Base-by-base conservation (phyloP, 306 rosid genomes). In the Acacia confusa region DNA sequence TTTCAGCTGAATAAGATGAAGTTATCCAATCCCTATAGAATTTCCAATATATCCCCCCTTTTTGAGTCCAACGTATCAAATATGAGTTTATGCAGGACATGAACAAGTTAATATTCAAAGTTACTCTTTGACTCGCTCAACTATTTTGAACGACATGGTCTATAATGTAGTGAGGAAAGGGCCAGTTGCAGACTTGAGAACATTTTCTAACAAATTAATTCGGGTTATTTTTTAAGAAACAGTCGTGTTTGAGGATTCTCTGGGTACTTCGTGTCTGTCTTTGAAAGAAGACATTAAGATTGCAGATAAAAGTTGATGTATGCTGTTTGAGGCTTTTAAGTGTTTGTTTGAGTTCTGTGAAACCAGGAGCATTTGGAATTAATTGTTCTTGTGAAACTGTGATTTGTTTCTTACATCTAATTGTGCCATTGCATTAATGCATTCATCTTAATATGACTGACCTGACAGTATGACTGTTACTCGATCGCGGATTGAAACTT, bases 401-500 rank as follows among this genome's bases (percentile, higher is more conserved):
- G 60, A 43, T 61, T 25, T 14, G 38, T 22, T 61, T 84, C 75
- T 44, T 58, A 57, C 74, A 44, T 78, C 69, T 65, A 68, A 43
- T 52, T 16, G 1, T 78, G 70, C 16, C 57, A 70, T 77, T 27
- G 60, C 72, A 81, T 77, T 78, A 13, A 69, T 32, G 60, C 52
- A 70, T 68, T 78, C 58, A 70, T 81, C 82, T 72, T 75, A 28
- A 57, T 85, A 41, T 79, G 71, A 75, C 58, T 82, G 77, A 78
- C 75, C 50, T 53, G 58, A 77, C 91, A 95, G 99, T 87, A 85
- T 93, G 93, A 95, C 98, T 69, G 82, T 86, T 78, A 93, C 97
- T 71, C 98, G 94, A 28, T 87, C 99, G 0, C 90, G 98, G 70
- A 92, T 95, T 55, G 99, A 95, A 92, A 87, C 96, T 64, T 89